These are phyloP conservation scores for Parsonsia alboflavescens DNA, from an alignment of 257 asterid species.

Conservation along the genomic window DNA sequence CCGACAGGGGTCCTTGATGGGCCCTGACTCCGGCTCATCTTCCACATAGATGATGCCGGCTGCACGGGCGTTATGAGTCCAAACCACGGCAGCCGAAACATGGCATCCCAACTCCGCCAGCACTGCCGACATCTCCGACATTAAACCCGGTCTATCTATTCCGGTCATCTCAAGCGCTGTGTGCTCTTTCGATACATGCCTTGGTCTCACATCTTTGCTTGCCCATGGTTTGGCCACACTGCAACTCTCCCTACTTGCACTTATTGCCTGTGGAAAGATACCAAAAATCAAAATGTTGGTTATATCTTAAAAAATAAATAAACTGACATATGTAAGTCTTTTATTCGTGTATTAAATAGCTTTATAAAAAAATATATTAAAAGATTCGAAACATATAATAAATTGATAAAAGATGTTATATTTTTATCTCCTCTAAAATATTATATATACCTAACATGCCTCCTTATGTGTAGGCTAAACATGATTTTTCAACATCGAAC, in stretches of 20 bases:
- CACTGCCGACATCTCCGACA: slow-evolving; percentile 83
- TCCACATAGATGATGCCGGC: slow-evolving; percentile 67
- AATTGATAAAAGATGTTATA: no score
- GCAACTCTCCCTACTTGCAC: slow-evolving; percentile 40
- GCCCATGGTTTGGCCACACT: slow-evolving; percentile 22
- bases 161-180: slow-evolving; percentile 84
- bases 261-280: slow-evolving; percentile 38
- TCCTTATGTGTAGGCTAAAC: no score
- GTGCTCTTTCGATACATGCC: slow-evolving; percentile 36
- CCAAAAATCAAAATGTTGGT: background rate
- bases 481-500: no score
- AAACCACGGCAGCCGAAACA: slow-evolving; percentile 63
- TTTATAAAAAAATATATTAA: no score
- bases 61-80: slow-evolving; percentile 76
- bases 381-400: no score
- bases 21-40: slow-evolving; percentile 37
- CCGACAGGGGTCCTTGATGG: slow-evolving; percentile 38
- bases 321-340: no score
- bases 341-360: no score
- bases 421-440: no score
- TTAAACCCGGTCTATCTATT: slow-evolving; percentile 68
- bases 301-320: background rate
- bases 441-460: no score
- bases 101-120: slow-evolving; percentile 78
- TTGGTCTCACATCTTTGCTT: slow-evolving; percentile 24